These are phyloP conservation scores for Diphasiastrum complanatum DNA, from an alignment of 83 land plant species.

Conservation along the genomic window DNA sequence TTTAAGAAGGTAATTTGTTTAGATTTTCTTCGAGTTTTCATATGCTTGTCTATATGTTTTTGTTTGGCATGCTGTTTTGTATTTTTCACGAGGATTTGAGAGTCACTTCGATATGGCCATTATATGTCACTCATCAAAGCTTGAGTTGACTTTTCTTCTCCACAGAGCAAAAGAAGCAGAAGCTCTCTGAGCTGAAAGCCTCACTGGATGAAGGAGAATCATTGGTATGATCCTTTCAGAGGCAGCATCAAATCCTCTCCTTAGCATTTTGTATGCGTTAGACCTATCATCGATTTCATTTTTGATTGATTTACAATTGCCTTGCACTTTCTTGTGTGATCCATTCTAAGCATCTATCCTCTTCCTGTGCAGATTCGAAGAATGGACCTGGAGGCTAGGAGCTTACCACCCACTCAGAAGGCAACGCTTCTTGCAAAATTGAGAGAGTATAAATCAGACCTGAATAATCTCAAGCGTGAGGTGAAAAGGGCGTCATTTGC, in stretches of 20 bases:
- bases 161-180: conserved; percentile 38
- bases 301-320: neutral
- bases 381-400: conserved; percentile 39
- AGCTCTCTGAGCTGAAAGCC: conserved; percentile 34
- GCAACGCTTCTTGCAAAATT: conserved; percentile 30
- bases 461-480: conserved; percentile 32
- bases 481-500: conserved; percentile 25
- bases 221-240: conserved; percentile 16
- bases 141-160: neutral
- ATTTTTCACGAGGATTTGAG: too few relatives aligned
- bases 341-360: too few relatives aligned
- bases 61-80: too few relatives aligned
- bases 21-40: too few relatives aligned
- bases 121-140: neutral
- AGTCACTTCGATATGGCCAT: too few relatives aligned
- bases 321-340: neutral
- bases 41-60: too few relatives aligned
- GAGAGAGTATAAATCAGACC: conserved; percentile 35
- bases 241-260: too few relatives aligned
- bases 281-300: too few relatives aligned
- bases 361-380: conserved; percentile 27
- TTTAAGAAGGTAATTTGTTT: too few relatives aligned
- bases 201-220: conserved; percentile 41
- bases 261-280: too few relatives aligned
- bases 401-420: conserved; percentile 30